Percentiles rank a stretch among this genome's conserved stretches.
Evolutionary conservation across 495 filamentous ascomycete species (phyloP).

Genomic region (Trichoderma orchidacearum): DNA sequence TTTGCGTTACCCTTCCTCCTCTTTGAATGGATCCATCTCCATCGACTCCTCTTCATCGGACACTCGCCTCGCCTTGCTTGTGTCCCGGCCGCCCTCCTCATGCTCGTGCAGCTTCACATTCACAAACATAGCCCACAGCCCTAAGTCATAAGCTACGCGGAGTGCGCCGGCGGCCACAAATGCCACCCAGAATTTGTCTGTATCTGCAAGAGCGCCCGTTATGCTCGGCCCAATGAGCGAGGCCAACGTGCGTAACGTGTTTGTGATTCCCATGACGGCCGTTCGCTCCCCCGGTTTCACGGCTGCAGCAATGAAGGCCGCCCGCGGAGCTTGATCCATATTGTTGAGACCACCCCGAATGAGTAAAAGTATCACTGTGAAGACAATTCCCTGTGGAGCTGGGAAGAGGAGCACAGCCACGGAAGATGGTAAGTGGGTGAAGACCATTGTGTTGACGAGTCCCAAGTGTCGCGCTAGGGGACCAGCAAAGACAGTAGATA

Average conservation of each 20-base stretch:
- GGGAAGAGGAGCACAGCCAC: slow-evolving; percentile 26
- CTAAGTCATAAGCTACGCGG: slow-evolving; percentile 60
- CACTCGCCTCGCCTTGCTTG: background rate
- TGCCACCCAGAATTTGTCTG: slow-evolving; percentile 53
- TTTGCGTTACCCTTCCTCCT: background rate
- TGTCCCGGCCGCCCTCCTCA: slow-evolving; percentile 7
- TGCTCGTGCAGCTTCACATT: slow-evolving; percentile 30
- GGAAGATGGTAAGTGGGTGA: slow-evolving; percentile 31
- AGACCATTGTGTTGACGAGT: slow-evolving; percentile 47
- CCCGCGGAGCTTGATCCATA: slow-evolving; percentile 76
- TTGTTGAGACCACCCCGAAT: slow-evolving; percentile 42
- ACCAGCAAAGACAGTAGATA: slow-evolving; percentile 56
- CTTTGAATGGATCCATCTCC: background rate
- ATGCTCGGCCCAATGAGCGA: slow-evolving; percentile 53
- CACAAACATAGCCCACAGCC: slow-evolving; percentile 54
- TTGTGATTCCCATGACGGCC: slow-evolving; percentile 63
- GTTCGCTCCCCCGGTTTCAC: slow-evolving; percentile 65
- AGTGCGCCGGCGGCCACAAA: slow-evolving; percentile 61
- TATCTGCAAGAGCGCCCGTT: slow-evolving; percentile 56
- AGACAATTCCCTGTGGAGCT: slow-evolving; percentile 19
- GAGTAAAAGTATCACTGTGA: slow-evolving; percentile 50
- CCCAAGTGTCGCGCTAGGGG: slow-evolving; percentile 67
- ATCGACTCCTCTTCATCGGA: background rate
- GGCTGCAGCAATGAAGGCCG: slow-evolving; percentile 66
- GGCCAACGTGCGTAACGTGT: slow-evolving; percentile 52